phyloP scores from a whole-genome alignment of 2,329 filamentous ascomycete species.

The Rutstroemia sydowiana region DNA sequence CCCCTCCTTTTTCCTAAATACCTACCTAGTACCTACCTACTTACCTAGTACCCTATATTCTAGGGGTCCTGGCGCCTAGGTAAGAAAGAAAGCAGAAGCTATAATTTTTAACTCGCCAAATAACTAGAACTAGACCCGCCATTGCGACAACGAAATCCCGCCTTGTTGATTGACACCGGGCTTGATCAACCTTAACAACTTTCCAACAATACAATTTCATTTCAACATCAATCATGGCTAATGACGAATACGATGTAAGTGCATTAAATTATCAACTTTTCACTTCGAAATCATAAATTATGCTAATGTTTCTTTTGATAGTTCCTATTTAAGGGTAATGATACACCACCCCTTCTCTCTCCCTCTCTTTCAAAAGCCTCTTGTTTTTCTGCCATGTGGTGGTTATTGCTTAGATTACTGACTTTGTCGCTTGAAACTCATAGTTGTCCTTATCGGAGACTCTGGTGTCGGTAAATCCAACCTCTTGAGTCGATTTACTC shows the following conservation, averaged over 20 bases:
- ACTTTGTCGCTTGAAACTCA: constrained; percentile 14
- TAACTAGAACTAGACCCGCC: background rate
- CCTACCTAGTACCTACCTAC: too few species aligned
- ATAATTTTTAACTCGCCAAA: too few species aligned
- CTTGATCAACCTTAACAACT: background rate
- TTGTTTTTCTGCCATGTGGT: constrained; percentile 20
- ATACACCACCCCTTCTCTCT: constrained; percentile 16
- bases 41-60: too few species aligned
- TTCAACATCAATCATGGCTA: constrained; percentile 67
- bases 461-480: constrained; percentile 99
- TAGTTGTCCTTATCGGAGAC: constrained; percentile 98
- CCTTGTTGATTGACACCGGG: background rate
- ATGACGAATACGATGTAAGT: constrained; percentile 99
- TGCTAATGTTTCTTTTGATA: constrained; percentile 39
- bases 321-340: constrained; percentile 97
- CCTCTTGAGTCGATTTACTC: constrained; percentile 97
- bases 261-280: background rate
- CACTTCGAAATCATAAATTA: background rate
- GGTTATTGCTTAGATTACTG: constrained; percentile 27
- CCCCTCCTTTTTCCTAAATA: too few species aligned
- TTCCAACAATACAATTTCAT: constrained; percentile 20
- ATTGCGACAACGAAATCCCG: constrained; percentile 16
- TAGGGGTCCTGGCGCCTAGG: too few species aligned
- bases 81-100: too few species aligned
- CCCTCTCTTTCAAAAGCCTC: too few species aligned